Evolutionary conservation across 129 eudicot genomes (phyloP), one percentile per base, ranked within the genome.

Genomic region (Flaveria linearis): DNA sequence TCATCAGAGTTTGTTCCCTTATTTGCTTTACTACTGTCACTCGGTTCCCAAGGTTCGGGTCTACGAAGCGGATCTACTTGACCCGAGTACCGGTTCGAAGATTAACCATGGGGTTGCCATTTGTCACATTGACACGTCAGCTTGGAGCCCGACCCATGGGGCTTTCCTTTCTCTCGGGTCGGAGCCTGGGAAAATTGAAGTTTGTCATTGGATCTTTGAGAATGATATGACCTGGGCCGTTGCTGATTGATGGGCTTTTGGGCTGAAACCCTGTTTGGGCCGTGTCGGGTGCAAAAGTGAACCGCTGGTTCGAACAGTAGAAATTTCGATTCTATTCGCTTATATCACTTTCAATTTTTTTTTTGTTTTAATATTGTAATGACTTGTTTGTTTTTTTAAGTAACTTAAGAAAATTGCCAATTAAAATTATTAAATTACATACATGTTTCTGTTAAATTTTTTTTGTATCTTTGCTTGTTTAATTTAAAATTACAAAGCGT

Each of bases 21-120:
- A 88, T 72, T 60, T 93, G 78, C 87, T 93, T 50, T 93, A 93
- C 47, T 93, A 93, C 52, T 93, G 98, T 53, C 98, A 93, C 75
- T 93, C 98, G 36, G 98, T 93, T 28, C 98, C 98, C 1, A 88
- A 90, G 62, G 98, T 93, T 55, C 91, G 96, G 84, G 98, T 90
- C 52, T 93, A 93, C 51, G 96, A 93, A 85, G 97, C 97, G 57
- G 92, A 93, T 78, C 74, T 93, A 18, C 73, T 88, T 76, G 98
- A 93, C 64, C 87, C 98, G 79, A 79, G 45, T 10, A 13, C 91
- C 0, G 52, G 72, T 69, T 71, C 82, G 18, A 88, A 87, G 84
- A 93, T 93, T 41, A 93, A 93, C 88, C 95, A 87, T 39, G 98
- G 98, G 6, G 81, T 90, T 8, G 96, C 98, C 56, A 90, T 93